Evolutionary conservation across 23 red algal species (phyloP).

Genomic region (Gracilaria caudata): DNA sequence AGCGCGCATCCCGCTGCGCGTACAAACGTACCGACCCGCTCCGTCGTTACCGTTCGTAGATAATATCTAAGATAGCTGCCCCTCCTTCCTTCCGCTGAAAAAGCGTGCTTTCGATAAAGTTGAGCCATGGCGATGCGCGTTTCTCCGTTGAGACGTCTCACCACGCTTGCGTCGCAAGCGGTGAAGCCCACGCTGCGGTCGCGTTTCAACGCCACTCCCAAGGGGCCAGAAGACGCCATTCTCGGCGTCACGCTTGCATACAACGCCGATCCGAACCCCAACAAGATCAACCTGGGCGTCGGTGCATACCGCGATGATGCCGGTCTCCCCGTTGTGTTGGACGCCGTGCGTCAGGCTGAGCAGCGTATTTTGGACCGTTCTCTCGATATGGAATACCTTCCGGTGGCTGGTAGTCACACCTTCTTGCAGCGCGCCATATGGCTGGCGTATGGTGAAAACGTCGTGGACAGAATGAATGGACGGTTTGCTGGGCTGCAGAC

Average conservation of each 20-base stretch:
- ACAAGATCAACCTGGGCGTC: constrained; percentile 97
- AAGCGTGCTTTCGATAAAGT: too few species aligned
- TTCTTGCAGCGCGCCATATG: constrained; percentile 70
- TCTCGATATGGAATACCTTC: constrained; percentile 81
- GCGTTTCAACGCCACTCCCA: constrained; percentile 63
- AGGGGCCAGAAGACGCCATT: constrained; percentile 84
- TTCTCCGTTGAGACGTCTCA: background rate
- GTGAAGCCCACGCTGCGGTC: constrained; percentile 43
- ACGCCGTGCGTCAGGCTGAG: constrained; percentile 75
- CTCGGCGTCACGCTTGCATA: constrained; percentile 86
- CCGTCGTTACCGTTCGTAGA: too few species aligned
- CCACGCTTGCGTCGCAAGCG: constrained; percentile 11
- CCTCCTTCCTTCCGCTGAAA: too few species aligned
- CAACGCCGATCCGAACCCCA: constrained; percentile 63
- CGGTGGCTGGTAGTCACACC: constrained; percentile 62
- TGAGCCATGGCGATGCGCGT: constrained; percentile 27
- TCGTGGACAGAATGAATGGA: background rate
- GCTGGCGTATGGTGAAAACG: constrained; percentile 75
- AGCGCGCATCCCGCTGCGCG: too few species aligned
- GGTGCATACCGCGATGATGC: constrained; percentile 95
- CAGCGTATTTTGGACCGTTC: constrained; percentile 10
- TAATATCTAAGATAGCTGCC: too few species aligned
- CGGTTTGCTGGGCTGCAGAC: constrained; percentile 76
- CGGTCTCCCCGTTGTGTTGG: constrained; percentile 76
- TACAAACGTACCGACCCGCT: too few species aligned